A percentile compares a stretch with the other conserved stretches of the same genome.
Conservation (phyloP, 2,329 filamentous ascomycete genomes). For the Aspergillus novoparasiticus region DNA sequence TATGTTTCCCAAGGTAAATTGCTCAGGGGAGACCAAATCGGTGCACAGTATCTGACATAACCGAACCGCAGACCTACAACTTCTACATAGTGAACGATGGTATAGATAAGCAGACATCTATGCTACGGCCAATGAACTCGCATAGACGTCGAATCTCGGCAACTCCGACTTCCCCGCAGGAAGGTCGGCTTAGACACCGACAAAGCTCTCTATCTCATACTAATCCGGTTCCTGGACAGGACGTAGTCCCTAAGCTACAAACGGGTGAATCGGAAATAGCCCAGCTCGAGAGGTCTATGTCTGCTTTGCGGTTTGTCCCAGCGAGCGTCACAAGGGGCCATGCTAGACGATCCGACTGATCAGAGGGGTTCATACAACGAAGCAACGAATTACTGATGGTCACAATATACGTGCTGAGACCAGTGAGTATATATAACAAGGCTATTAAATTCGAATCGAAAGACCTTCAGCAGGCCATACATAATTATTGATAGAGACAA, state of each 20-base stretch:
- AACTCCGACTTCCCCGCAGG: slow-evolving; percentile 33
- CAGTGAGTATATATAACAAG: not conserved
- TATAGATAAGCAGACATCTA: slow-evolving; percentile 80
- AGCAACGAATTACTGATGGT: not conserved
- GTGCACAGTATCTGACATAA: not conserved
- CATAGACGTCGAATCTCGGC: slow-evolving; percentile 39
- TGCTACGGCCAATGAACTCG: slow-evolving; percentile 58
- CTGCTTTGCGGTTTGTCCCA: slow-evolving; percentile 48
- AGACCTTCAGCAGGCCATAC: not conserved
- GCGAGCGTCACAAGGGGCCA: slow-evolving; percentile 39
- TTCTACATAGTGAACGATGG: slow-evolving; percentile 85
- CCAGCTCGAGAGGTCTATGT: slow-evolving; percentile 46
- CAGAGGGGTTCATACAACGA: not conserved
- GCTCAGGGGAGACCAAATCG: not conserved
- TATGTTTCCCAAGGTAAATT: slow-evolving; percentile 69
- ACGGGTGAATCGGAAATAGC: slow-evolving; percentile 36
- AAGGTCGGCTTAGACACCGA: slow-evolving; percentile 36
- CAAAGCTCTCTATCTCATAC: slow-evolving; percentile 31
- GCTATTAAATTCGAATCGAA: not conserved
- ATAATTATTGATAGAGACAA: not conserved
- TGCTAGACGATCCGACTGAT: not conserved
- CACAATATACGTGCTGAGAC: not conserved
- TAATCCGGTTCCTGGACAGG: slow-evolving; percentile 1
- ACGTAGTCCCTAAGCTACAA: not conserved
- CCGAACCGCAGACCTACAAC: slow-evolving; percentile 66